Conservation (phyloP, 1,284 basidiomycete species). For the Austroboletus niveus region DNA sequence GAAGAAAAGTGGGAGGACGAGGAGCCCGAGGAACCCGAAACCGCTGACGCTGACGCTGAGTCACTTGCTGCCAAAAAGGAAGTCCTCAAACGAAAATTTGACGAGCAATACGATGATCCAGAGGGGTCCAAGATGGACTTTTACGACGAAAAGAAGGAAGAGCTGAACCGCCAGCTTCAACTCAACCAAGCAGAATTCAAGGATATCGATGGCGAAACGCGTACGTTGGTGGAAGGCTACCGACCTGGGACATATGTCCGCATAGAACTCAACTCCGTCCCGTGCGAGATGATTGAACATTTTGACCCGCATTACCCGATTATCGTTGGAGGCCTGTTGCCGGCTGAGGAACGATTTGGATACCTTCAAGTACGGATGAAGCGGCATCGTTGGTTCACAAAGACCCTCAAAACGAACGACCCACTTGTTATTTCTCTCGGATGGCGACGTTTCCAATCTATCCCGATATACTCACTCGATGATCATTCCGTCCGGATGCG, state of each 20-base stretch:
- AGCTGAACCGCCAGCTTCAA: slow-evolving; percentile 82
- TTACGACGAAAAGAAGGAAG: slow-evolving; percentile 90
- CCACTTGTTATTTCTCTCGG: slow-evolving; percentile 94
- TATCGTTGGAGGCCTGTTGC: slow-evolving; percentile 89
- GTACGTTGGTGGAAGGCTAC: slow-evolving; percentile 87
- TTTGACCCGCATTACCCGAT: slow-evolving; percentile 93
- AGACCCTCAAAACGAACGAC: slow-evolving; percentile 96
- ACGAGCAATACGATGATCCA: slow-evolving; percentile 95
- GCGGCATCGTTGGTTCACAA: slow-evolving; percentile 91
- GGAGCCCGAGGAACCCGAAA: slow-evolving; percentile 37
- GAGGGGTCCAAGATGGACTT: slow-evolving; percentile 78
- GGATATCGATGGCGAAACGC: slow-evolving; percentile 73
- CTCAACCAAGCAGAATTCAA: slow-evolving; percentile 89
- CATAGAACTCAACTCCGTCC: slow-evolving; percentile 82
- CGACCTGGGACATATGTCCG: slow-evolving; percentile 93
- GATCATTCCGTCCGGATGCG: slow-evolving; percentile 98
- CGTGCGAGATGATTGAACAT: slow-evolving; percentile 90
- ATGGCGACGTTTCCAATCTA: slow-evolving; percentile 94
- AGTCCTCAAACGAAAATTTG: slow-evolving; percentile 90
- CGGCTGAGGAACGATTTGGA: slow-evolving; percentile 90
- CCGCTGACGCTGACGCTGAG: slow-evolving; percentile 46
- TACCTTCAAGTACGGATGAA: slow-evolving; percentile 96
- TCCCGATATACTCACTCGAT: slow-evolving; percentile 95
- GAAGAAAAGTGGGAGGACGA: slow-evolving; percentile 39
- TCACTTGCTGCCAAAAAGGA: slow-evolving; percentile 87